Base-by-base conservation (phyloP, 352 stramenopile genomes). In the Pythium brachiatum region DNA sequence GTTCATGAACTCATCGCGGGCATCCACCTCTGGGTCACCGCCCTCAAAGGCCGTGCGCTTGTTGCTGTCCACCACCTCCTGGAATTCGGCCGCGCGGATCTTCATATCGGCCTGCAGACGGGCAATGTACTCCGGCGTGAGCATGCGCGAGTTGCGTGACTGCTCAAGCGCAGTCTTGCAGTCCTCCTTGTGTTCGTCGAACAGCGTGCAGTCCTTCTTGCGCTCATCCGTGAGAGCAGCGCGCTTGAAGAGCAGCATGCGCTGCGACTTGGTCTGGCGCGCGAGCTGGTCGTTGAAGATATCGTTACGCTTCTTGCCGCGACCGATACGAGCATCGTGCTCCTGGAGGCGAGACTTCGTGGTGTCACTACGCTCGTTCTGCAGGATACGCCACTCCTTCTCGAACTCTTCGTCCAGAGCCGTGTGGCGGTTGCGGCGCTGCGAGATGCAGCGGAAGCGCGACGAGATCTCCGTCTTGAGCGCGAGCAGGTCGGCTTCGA, bases 1-100 rank as follows among this genome's bases (percentile, higher is more conserved):
- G 68, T 95, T 95, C 86, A 95, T 95, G 62, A 94, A 95, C 69
- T 90, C 82, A 57, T 95, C 86, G 50, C 86, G 82, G 59, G 92
- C 81, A 56, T 95, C 84, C 18, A 92, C 69, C 55, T 91, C 83
- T 1, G 53, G 31, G 66, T 92, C 82, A 13, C 79, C 78, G 36
- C 86, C 86, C 55, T 95, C 86, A 56, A 87, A 81, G 21, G 81
- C 69, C 15, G 79, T 92, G 52, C 84, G 86, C 79, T 95, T 80
- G 79, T 95, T 95, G 73, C 81, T 92, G n/a, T 88, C 81, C 27
- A 89, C 64, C 21, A 95, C 86, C 56, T 79, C 75, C 52, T 85
- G 72, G 57, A 90, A 73, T 65, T 95, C 86, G 26, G 82, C 72
- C 5, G 74, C 77, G 53, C 86, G 84, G 31, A 93, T 85, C 74